Percentiles rank a stretch among this genome's conserved stretches.
phyloP scores from a whole-genome alignment of 352 stramenopile genomes.

The Achlya hypogyna region DNA sequence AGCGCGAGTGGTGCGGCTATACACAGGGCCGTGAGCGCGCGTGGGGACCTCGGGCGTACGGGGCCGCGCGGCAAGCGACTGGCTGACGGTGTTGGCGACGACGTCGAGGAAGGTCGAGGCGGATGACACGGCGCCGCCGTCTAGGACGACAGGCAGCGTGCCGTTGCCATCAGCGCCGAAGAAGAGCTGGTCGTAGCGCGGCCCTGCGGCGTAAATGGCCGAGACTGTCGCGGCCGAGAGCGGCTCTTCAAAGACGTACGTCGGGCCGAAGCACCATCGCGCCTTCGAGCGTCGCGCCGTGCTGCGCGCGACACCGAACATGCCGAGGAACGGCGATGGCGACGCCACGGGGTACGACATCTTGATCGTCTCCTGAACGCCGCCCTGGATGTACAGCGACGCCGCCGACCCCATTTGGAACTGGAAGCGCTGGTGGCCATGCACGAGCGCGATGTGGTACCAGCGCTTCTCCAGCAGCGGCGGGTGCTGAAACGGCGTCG shows the following conservation, averaged over 20 bases:
- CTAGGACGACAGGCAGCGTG: slow-evolving; percentile 39
- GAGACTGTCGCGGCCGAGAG: slow-evolving; percentile 42
- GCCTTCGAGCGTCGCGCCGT: slow-evolving; percentile 32
- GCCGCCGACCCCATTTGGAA: slow-evolving; percentile 34
- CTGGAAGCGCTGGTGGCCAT: slow-evolving; percentile 60
- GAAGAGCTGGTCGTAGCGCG: slow-evolving; percentile 49
- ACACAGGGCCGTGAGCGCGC: slow-evolving; percentile 49
- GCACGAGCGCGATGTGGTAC: slow-evolving; percentile 48
- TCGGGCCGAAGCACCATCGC: slow-evolving; percentile 44
- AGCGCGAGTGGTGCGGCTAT: slow-evolving; percentile 47
- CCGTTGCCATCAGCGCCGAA: slow-evolving; percentile 36
- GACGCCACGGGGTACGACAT: slow-evolving; percentile 55
- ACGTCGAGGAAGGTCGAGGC: neutral
- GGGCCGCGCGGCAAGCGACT: slow-evolving; percentile 25
- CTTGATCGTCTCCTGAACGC: slow-evolving; percentile 58
- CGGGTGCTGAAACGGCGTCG: slow-evolving; percentile 48
- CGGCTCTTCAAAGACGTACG: slow-evolving; percentile 57
- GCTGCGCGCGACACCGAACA: slow-evolving; percentile 51
- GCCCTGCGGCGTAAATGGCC: slow-evolving; percentile 41
- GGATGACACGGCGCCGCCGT: slow-evolving; percentile 19
- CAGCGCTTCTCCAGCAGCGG: slow-evolving; percentile 33
- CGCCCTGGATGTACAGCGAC: slow-evolving; percentile 49
- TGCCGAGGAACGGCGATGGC: slow-evolving; percentile 39
- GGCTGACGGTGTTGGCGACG: neutral
- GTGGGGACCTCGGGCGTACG: slow-evolving; percentile 44